These are phyloP conservation scores for Metarhizium robertsii DNA, from an alignment of 2,329 filamentous ascomycete species.

Conservation along the genomic window DNA sequence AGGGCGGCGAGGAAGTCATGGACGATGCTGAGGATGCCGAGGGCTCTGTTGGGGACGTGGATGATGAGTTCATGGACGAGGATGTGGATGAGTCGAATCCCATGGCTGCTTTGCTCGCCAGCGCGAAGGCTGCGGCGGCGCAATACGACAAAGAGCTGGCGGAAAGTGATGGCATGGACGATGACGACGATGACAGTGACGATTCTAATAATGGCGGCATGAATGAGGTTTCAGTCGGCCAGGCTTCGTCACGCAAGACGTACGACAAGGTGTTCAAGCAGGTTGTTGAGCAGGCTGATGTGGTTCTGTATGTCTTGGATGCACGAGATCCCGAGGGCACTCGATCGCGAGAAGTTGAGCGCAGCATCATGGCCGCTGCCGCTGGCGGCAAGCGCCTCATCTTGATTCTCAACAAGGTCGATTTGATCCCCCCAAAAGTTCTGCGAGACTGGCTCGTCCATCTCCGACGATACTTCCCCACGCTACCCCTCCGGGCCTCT, in stretches of 20 bases:
- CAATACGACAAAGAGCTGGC: slow-evolving; percentile 61
- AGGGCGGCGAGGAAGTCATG: slow-evolving; percentile 36
- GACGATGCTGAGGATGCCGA: slow-evolving; percentile 40
- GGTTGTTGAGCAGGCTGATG: slow-evolving; percentile 80
- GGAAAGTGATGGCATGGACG: slow-evolving; percentile 49
- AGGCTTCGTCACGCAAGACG: slow-evolving; percentile 65
- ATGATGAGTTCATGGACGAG: slow-evolving; percentile 42
- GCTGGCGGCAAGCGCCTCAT: slow-evolving; percentile 79
- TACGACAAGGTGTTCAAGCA: slow-evolving; percentile 96
- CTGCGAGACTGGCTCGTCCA: slow-evolving; percentile 79
- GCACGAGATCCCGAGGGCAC: slow-evolving; percentile 87
- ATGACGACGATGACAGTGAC: slow-evolving; percentile 28
- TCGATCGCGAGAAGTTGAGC: slow-evolving; percentile 81
- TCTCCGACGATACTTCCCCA: slow-evolving; percentile 83
- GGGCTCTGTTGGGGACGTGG: slow-evolving; percentile 38
- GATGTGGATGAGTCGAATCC: slow-evolving; percentile 68
- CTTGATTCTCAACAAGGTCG: slow-evolving; percentile 91
- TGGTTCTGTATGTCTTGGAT: slow-evolving; percentile 87
- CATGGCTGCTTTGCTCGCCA: slow-evolving; percentile 85
- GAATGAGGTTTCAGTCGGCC: slow-evolving; percentile 39
- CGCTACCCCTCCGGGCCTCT: slow-evolving; percentile 78
- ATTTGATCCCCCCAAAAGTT: slow-evolving; percentile 73
- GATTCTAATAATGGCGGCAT: slow-evolving; percentile 46
- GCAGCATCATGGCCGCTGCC: slow-evolving; percentile 81
- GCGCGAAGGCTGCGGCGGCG: slow-evolving; percentile 67